Base-by-base conservation (phyloP, 176 grass and related monocot species). In the Oryza glaberrima region DNA sequence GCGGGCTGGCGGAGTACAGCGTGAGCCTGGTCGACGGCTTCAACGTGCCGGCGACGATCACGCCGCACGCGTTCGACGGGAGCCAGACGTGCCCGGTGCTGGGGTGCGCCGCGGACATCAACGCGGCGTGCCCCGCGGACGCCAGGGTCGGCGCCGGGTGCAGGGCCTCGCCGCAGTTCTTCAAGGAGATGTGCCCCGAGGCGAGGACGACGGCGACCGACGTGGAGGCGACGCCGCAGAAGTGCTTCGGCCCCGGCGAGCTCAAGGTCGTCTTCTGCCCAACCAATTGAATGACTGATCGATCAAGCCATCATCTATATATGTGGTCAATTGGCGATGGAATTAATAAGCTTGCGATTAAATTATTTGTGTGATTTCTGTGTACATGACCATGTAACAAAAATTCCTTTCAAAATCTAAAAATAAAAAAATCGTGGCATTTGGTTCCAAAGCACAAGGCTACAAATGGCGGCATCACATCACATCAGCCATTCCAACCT, bases 21-120 rank as follows among this genome's bases (percentile, higher is more conserved):
- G 71, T 88, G 23, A 88, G 86, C 86, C 83, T 88, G 23, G 74
- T 88, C 13, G 86, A 92, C 83, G 86, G 86, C 58, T 92, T 92
- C 90, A 92, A 92, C 86, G 78, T 92, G 67, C 68, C 90, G 1
- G 48, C 67, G 40, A 25, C 69, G 19, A 65, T 92, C 60, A 82
- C 78, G 25, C 90, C 90, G 74, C 86, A 85, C 47, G 79, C 74
- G 16, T 56, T 84, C 86, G 3, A 20, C 13, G 25, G 23, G 34
- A 25, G 68, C 10, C 35, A 65, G 9, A 43, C 16, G 82, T 92
- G 90, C 86, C 90, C 81, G 14, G 5, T 58, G 11, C 72, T 88
- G 9, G 86, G 85, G 3, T 92, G 90, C 82, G 64, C 86, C 11
- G 86, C 45, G 35, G 86, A 91, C 82, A 65, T 91, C 2, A 56